These are phyloP conservation scores for Mallotus repandus DNA, from an alignment of 441 rosid species.

Conservation along the genomic window DNA sequence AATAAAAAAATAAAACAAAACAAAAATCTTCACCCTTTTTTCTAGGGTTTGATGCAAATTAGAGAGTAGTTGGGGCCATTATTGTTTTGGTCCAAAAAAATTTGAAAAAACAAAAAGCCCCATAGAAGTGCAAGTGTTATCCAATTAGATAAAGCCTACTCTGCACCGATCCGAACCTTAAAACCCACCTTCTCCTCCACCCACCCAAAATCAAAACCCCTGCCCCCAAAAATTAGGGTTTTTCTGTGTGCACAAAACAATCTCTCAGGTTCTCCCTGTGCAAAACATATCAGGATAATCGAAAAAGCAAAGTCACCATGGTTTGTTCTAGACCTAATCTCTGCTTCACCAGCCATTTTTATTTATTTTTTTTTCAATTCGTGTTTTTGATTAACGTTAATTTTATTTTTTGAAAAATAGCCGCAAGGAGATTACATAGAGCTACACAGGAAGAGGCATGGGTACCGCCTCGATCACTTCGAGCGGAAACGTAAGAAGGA, in stretches of 20 bases:
- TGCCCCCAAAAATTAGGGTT: constrained; percentile 3
- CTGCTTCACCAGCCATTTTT: neutral
- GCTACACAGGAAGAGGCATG: constrained; percentile 73
- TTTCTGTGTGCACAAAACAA: neutral
- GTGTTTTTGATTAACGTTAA: neutral
- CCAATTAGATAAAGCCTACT: no score
- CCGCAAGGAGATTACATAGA: constrained; percentile 94
- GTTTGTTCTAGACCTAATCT: constrained; percentile 25
- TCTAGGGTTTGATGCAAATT: no score
- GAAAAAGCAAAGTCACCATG: constrained; percentile 28
- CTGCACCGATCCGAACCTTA: no score
- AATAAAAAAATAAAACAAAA: no score
- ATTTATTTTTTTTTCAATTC: no score
- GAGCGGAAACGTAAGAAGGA: constrained; percentile 86
- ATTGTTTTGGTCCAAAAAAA: no score
- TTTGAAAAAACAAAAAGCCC: no score
- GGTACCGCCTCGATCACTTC: constrained; percentile 65
- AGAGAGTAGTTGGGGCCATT: no score
- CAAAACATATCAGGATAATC: neutral
- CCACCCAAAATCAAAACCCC: no score
- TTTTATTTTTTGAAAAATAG: constrained; percentile 30
- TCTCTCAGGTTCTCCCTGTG: neutral
- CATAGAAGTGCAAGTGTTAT: no score
- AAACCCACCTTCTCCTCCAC: no score
- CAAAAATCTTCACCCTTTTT: no score